phyloP scores from a whole-genome alignment of 768 basidiomycete species.

The Flagelloscypha sp. region DNA sequence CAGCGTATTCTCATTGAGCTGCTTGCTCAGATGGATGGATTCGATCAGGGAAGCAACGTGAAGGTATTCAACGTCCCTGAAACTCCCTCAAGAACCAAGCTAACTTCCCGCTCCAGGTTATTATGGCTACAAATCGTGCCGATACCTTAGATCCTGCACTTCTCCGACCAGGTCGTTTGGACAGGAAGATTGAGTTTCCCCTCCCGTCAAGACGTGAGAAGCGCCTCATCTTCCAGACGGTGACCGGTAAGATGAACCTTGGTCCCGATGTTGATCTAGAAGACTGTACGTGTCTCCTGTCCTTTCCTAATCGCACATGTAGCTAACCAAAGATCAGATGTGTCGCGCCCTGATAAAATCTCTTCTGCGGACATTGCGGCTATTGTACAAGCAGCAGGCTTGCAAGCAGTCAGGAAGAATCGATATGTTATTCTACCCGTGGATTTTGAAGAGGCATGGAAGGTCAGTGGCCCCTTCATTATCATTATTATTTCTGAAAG shows the following conservation, averaged over 20 bases:
- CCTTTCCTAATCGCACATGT: neutral
- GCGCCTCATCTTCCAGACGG: slow-evolving; percentile 96
- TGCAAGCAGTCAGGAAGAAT: slow-evolving; percentile 98
- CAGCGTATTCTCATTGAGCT: slow-evolving; percentile 96
- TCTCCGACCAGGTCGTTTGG: slow-evolving; percentile 93
- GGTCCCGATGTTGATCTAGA: slow-evolving; percentile 97
- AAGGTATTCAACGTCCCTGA: slow-evolving; percentile 49
- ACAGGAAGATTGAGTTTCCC: slow-evolving; percentile 98
- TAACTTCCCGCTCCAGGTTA: slow-evolving; percentile 53
- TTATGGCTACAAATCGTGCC: slow-evolving; percentile 99
- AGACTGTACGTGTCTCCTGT: slow-evolving; percentile 64
- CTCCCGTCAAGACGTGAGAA: slow-evolving; percentile 90
- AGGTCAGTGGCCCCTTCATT: slow-evolving; percentile 52
- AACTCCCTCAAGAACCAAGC: neutral
- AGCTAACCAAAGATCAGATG: slow-evolving; percentile 46
- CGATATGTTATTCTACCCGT: slow-evolving; percentile 94
- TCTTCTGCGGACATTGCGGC: slow-evolving; percentile 95
- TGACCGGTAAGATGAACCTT: slow-evolving; percentile 95
- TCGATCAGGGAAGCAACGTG: slow-evolving; percentile 97
- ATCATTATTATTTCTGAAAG: slow-evolving; percentile 22
- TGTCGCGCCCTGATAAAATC: slow-evolving; percentile 91
- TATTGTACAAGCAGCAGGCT: slow-evolving; percentile 92
- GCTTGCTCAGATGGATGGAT: slow-evolving; percentile 99
- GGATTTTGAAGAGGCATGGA: slow-evolving; percentile 99
- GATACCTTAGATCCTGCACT: slow-evolving; percentile 97